Percentiles rank a stretch among this genome's conserved stretches.
These are phyloP conservation scores for Azolla pinnata DNA, from an alignment of 75 land plant species.

Conservation along the genomic window DNA sequence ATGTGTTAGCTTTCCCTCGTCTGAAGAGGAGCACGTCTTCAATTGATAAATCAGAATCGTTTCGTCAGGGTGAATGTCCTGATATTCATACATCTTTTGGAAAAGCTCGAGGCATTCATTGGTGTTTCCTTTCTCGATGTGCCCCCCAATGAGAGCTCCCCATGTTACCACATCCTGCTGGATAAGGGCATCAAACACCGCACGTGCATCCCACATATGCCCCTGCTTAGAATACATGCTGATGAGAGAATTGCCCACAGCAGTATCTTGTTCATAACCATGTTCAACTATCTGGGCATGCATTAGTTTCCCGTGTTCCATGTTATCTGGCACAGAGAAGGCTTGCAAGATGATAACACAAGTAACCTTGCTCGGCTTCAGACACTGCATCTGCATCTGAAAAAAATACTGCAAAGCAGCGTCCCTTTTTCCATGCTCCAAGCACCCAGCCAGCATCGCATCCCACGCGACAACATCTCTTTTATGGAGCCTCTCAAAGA, in stretches of 20 bases:
- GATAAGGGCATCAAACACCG: constrained; percentile 19
- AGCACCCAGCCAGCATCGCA: constrained; percentile 18
- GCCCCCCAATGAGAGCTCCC: constrained; percentile 6
- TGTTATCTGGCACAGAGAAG: constrained; percentile 14
- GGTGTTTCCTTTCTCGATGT: background rate
- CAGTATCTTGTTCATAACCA: constrained; percentile 26
- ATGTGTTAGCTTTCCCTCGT: constrained; percentile 37
- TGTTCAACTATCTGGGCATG: constrained; percentile 23
- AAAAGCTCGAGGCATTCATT: constrained; percentile 5
- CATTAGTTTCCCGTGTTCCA: constrained; percentile 18
- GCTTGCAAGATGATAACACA: constrained; percentile 37
- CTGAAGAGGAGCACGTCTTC: constrained; percentile 21
- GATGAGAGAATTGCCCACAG: constrained; percentile 25
- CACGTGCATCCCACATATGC: constrained; percentile 20
- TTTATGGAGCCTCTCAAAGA: constrained; percentile 38
- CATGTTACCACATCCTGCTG: constrained; percentile 19
- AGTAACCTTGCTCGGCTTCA: constrained; percentile 12
- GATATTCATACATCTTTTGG: constrained; percentile 11
- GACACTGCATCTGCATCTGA: constrained; percentile 7
- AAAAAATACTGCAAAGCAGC: constrained; percentile 11
- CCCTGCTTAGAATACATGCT: constrained; percentile 30
- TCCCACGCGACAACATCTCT: constrained; percentile 49
- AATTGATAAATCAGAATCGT: constrained; percentile 15
- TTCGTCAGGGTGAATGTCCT: constrained; percentile 12
- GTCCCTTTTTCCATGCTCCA: background rate